phyloP scores from a whole-genome alignment of 2,329 filamentous ascomycete species.

The Hypoxylon sp. region DNA sequence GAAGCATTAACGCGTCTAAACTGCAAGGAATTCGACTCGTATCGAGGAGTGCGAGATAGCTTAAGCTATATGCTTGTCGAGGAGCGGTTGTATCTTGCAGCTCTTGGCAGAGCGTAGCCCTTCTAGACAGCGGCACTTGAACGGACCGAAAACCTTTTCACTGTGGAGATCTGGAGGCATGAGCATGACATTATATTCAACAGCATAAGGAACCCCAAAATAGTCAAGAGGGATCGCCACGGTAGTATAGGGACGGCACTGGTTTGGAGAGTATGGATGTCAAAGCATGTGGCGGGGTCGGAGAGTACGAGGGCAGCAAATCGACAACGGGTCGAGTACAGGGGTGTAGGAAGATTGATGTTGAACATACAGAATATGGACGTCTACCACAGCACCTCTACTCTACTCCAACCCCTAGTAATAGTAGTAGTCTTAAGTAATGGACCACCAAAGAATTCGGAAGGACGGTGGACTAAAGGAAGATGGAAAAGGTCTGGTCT shows the following conservation, averaged over 20 bases:
- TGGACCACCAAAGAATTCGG: slow-evolving; percentile 54
- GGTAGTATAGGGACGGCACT: slow-evolving; percentile 58
- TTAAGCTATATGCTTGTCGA: slow-evolving; percentile 53
- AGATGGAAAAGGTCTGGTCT: slow-evolving; percentile 55
- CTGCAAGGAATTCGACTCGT: slow-evolving; percentile 45
- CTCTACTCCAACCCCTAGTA: slow-evolving; percentile 46
- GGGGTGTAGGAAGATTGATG: slow-evolving; percentile 54
- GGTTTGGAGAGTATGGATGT: slow-evolving; percentile 54
- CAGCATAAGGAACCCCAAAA: slow-evolving; percentile 59
- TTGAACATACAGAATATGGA: slow-evolving; percentile 52
- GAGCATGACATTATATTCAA: slow-evolving; percentile 58
- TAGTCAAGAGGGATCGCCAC: slow-evolving; percentile 58
- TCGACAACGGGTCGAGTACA: slow-evolving; percentile 54
- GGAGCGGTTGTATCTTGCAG: slow-evolving; percentile 56
- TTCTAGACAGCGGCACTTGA: slow-evolving; percentile 58
- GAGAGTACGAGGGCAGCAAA: slow-evolving; percentile 52
- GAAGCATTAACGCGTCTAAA: slow-evolving; percentile 58
- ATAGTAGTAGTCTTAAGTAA: slow-evolving; percentile 54
- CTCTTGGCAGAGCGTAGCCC: slow-evolving; percentile 55
- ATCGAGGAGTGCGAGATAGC: slow-evolving; percentile 51
- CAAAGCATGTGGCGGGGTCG: slow-evolving; percentile 59
- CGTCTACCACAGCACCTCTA: slow-evolving; percentile 48
- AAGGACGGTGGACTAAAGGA: slow-evolving; percentile 60
- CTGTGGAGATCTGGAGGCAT: slow-evolving; percentile 57
- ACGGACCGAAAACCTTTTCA: slow-evolving; percentile 58